phyloP scores from a whole-genome alignment of 2,329 filamentous ascomycete species.

The Beauveria varroae region DNA sequence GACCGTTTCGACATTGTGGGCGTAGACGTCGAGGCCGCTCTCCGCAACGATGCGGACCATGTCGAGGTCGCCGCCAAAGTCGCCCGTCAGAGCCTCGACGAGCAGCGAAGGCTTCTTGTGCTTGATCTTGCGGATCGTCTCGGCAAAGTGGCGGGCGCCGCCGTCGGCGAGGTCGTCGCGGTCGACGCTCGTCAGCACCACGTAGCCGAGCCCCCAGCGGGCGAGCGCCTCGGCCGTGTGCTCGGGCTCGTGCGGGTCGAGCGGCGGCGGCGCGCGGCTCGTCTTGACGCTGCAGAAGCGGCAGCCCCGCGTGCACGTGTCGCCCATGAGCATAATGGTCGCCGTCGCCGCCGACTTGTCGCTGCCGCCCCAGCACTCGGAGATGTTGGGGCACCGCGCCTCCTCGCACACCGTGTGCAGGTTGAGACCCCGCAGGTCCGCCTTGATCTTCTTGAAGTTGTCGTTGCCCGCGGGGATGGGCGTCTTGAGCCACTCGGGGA shows the following conservation, averaged over 20 bases:
- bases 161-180: conserved; percentile 87
- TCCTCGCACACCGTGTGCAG: conserved; percentile 97
- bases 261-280: conserved; percentile 60
- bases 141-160: conserved; percentile 81
- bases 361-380: conserved; percentile 92
- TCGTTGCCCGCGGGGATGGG: conserved; percentile 73
- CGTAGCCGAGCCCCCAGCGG: conserved; percentile 91
- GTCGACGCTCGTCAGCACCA: conserved; percentile 89
- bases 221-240: conserved; percentile 89
- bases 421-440: conserved; percentile 79
- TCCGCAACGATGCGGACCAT: conserved; percentile 79
- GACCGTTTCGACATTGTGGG: conserved; percentile 94
- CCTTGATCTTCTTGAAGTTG: conserved; percentile 93
- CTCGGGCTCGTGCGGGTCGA: conserved; percentile 95
- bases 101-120: conserved; percentile 68
- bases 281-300: conserved; percentile 98
- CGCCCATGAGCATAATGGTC: conserved; percentile 99
- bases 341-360: conserved; percentile 87
- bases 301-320: conserved; percentile 94
- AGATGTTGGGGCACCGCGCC: conserved; percentile 93
- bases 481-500: conserved; percentile 94
- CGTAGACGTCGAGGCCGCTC: conserved; percentile 90
- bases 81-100: conserved; percentile 79
- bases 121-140: conserved; percentile 93
- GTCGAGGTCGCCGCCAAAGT: conserved; percentile 77